Evolutionary conservation across 2,329 filamentous ascomycete genomes (phyloP).

Genomic region (Scedosporium boydii): DNA sequence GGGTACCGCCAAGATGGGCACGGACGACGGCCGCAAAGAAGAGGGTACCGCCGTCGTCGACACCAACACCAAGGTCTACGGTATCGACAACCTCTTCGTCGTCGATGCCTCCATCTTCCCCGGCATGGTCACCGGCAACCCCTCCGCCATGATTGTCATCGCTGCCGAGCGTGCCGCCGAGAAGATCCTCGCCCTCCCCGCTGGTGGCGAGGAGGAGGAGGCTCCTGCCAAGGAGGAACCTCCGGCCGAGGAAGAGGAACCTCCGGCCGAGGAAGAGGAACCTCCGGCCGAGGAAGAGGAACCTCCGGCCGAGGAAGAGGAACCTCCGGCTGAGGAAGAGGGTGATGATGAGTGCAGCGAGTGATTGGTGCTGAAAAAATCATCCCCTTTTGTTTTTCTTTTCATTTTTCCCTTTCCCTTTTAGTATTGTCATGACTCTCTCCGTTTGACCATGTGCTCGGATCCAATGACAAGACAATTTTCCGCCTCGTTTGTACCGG

Average conservation of each 20-base stretch:
- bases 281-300: not conserved
- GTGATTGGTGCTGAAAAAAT: no score
- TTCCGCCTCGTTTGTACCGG: not conserved
- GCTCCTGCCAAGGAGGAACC: not conserved
- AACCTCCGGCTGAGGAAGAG: not conserved
- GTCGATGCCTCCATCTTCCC: conserved; percentile 63
- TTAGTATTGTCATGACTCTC: not conserved
- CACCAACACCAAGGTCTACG: conserved; percentile 53
- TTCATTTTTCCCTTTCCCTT: not conserved
- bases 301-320: not conserved
- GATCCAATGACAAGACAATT: not conserved
- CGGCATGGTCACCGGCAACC: conserved; percentile 60
- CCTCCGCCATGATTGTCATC: conserved; percentile 54
- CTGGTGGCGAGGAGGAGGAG: not conserved
- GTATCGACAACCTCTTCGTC: conserved; percentile 59
- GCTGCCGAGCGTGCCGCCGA: conserved; percentile 52
- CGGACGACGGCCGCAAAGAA: conserved; percentile 40
- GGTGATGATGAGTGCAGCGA: no score
- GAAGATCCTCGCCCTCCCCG: conserved; percentile 10
- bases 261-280: not conserved
- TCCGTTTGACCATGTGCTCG: not conserved
- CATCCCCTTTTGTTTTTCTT: not conserved
- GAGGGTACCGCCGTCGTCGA: conserved; percentile 53
- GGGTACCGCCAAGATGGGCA: conserved; percentile 52
- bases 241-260: not conserved